Evolutionary conservation across 768 basidiomycete genomes (phyloP), one percentile per base, ranked within the genome.

Genomic region (Xerocomellus amylosporus): DNA sequence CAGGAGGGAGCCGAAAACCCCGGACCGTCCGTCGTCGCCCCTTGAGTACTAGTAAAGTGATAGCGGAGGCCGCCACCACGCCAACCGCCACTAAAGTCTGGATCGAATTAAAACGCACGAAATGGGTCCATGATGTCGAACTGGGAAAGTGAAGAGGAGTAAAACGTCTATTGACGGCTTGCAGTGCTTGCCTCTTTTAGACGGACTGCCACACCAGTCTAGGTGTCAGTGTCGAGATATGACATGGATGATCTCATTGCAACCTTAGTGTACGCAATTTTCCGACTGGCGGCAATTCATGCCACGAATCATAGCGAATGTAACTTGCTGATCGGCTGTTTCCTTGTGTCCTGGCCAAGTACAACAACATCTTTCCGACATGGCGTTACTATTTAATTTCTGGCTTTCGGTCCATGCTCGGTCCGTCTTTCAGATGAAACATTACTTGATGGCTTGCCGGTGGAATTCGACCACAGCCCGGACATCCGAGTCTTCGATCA

Each of bases 1-100:
- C 63, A 26, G 62, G 63, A 46, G 53, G 63, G 2, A 62, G 51
- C 8, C 36, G 56, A 36, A 33, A 36, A 4, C 53, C 57, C n/a
- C 30, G 39, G 13, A 22, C 12, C 6, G 28, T 15, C 22, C 38
- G 54, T 56, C 44, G 51, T 20, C 42, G 52, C 12, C 50, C 28
- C 15, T 36, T 46, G 47, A 59, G 40, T 24, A 24, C 24, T 24
- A 24, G 24, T 36, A 51, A 36, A 12, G 44, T 40, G 26, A 49
- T 3, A 10, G 13, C 39, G 3, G 41, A 17, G 33, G 39, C 2
- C 4, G 53, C 22, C 9, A 41, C 17, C 1, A 30, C 44, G 31
- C 49, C 52, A 17, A 60, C 26, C 4, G 30, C 28, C 19, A 39
- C 50, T 8, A 52, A 9, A 28, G 34, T 10, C 19, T 57, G 52